phyloP scores from a whole-genome alignment of 2,329 filamentous ascomycete species.

The Alternaria triticimaculans region DNA sequence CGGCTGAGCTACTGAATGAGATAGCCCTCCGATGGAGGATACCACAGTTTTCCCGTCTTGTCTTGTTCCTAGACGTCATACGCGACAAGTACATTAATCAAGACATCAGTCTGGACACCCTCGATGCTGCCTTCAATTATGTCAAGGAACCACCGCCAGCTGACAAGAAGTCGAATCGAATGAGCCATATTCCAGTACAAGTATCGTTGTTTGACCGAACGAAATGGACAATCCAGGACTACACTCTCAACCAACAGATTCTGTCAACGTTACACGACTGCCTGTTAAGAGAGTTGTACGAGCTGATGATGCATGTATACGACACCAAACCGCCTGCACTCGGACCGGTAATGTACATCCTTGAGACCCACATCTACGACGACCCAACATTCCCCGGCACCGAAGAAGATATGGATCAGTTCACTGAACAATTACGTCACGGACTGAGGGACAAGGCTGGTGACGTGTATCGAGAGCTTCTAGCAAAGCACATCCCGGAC shows the following conservation, averaged over 20 bases:
- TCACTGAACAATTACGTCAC: conserved; percentile 73
- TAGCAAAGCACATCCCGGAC: conserved; percentile 80
- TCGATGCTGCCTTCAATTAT: conserved; percentile 83
- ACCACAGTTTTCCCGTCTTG: conserved; percentile 78
- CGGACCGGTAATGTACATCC: conserved; percentile 77
- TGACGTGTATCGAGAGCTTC: conserved; percentile 78
- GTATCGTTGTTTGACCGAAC: conserved; percentile 54
- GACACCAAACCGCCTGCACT: conserved; percentile 85
- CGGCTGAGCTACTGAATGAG: conserved; percentile 82
- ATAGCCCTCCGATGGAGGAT: conserved; percentile 88
- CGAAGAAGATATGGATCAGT: conserved; percentile 73
- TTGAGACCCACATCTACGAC: conserved; percentile 81
- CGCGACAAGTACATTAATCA: conserved; percentile 84
- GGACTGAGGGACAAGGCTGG: conserved; percentile 76
- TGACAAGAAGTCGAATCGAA: conserved; percentile 66
- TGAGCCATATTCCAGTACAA: conserved; percentile 48
- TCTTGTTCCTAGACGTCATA: conserved; percentile 84
- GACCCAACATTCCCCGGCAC: conserved; percentile 78
- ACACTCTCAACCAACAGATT: conserved; percentile 71
- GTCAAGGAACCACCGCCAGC: conserved; percentile 75
- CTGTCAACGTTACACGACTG: conserved; percentile 79
- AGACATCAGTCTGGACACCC: conserved; percentile 78
- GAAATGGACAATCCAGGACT: conserved; percentile 59
- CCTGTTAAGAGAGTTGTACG: conserved; percentile 84
- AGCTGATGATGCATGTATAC: conserved; percentile 86